A percentile compares a stretch with the other conserved stretches of the same genome.
phyloP scores from a whole-genome alignment of 169 alveolate species.

The Eimeria praecox region DNA sequence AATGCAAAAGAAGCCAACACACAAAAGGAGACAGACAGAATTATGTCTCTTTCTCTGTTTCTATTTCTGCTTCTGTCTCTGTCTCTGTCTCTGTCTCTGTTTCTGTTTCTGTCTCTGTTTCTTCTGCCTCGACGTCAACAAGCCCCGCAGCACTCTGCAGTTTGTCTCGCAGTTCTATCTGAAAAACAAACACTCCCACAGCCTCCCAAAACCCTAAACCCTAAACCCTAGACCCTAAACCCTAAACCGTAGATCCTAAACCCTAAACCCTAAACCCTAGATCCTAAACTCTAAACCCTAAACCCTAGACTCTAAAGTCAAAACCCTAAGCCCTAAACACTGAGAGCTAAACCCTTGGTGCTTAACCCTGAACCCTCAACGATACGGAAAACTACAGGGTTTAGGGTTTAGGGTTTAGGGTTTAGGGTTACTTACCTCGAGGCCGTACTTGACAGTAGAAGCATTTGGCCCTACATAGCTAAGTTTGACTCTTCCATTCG shows the following conservation, averaged over 20 bases:
- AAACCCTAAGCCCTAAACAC: neutral
- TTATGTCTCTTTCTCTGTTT: too few species aligned
- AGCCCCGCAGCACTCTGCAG: neutral
- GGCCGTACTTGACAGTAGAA: neutral
- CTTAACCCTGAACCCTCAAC: neutral
- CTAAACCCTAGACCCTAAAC: neutral
- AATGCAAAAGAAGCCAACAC: too few species aligned
- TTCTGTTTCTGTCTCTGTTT: too few species aligned
- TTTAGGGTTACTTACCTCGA: neutral
- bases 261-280: neutral
- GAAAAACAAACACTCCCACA: too few species aligned
- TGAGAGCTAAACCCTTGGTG: neutral
- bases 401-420: slow-evolving; percentile 3
- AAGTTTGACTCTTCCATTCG: too few species aligned
- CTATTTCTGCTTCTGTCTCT: too few species aligned
- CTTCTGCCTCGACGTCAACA: slow-evolving; percentile 11
- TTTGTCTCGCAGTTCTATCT: slow-evolving; percentile 11
- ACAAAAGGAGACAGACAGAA: too few species aligned
- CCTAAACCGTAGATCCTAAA: too few species aligned
- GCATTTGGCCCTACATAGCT: neutral
- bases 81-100: too few species aligned
- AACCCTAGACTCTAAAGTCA: neutral
- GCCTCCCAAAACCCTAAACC: too few species aligned
- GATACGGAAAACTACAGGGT: neutral
- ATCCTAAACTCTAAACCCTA: too few species aligned